A percentile compares a stretch with the other conserved stretches of the same genome.
These are phyloP conservation scores for Sporothrix pallida DNA, from an alignment of 2,329 filamentous ascomycete species.

Conservation along the genomic window DNA sequence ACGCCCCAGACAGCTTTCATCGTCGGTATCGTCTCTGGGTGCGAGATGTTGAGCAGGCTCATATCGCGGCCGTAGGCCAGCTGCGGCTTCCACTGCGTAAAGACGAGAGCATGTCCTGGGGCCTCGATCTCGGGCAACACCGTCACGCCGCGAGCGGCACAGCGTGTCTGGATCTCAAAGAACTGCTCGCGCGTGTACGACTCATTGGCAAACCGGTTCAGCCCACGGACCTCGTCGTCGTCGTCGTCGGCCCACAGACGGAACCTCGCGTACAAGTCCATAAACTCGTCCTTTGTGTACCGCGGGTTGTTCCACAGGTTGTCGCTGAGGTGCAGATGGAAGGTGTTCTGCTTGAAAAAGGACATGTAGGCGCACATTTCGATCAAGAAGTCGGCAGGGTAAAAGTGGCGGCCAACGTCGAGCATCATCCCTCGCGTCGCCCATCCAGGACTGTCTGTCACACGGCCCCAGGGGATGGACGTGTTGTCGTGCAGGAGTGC, in stretches of 20 bases:
- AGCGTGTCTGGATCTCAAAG: constrained; percentile 57
- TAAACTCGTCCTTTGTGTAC: constrained; percentile 55
- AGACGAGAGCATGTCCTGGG: constrained; percentile 61
- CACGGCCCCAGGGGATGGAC: constrained; percentile 46
- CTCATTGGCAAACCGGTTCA: constrained; percentile 60
- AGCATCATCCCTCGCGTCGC: constrained; percentile 55
- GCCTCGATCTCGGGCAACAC: constrained; percentile 66
- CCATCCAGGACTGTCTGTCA: constrained; percentile 59
- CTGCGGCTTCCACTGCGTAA: constrained; percentile 65
- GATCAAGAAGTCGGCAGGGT: constrained; percentile 58
- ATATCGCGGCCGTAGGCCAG: constrained; percentile 54
- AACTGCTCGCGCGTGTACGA: constrained; percentile 59
- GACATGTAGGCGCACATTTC: constrained; percentile 66
- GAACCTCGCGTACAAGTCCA: constrained; percentile 61
- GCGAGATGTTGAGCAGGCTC: constrained; percentile 60
- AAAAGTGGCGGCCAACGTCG: constrained; percentile 62
- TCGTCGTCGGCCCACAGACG: constrained; percentile 41
- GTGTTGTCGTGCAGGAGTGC: not conserved
- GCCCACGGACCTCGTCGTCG: constrained; percentile 42
- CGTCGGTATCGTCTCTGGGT: constrained; percentile 60
- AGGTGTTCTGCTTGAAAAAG: constrained; percentile 65
- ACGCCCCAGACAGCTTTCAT: constrained; percentile 59
- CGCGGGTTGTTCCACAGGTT: constrained; percentile 59
- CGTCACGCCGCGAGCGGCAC: constrained; percentile 61
- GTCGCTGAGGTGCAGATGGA: constrained; percentile 64